Evolutionary conservation across 2,329 filamentous ascomycete species (phyloP), one percentile per base, ranked within the genome.

Genomic region (Fusarium goolgardi): DNA sequence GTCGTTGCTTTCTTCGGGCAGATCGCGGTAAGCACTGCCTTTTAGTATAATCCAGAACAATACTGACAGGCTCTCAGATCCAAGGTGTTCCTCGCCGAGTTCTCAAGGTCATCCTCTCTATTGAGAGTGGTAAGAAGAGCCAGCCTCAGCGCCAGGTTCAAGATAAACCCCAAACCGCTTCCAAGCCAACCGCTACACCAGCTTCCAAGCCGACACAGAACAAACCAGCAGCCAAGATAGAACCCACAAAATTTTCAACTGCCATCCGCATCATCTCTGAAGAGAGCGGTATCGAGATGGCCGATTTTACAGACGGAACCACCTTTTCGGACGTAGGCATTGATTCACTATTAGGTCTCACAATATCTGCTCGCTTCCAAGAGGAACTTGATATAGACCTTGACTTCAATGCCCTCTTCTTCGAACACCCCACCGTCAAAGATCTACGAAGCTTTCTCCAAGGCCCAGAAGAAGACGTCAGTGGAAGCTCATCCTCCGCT

Each of bases 271-370:
- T 71, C 23, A 71, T 71, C 18, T 63, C 69, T 0, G 69, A 71
- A 6, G 69, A 71, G n/a, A 71, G 69, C 6, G 69, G 69, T 0
- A 49, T 71, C 4, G 67, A 67, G 2, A 15, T 67, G 2, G 43
- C 63, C 46, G 86, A 88, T 71, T 78, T 89, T 4, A 84, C 80
- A 2, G 85, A 88, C 69, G 84, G 85, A 65, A 84, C 85, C 15
- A 82, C 80, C 45, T 88, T 89, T 71, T 77, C 81, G 5, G 86
- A 89, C 63, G 79, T 88, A 4, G 87, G 87, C 25, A 83, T 88
- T 18, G 87, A 90, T 71, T 89, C 87, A 2, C 80, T 90, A n/a
- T 86, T 89, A 79, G 82, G 85, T 2, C 77, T 90, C 23, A 87
- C 85, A 8, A 85, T 89, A 43, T 82, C 81, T 27, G 86, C 84